Percentiles rank a stretch among this genome's conserved stretches.
phyloP scores from a whole-genome alignment of 352 stramenopile genomes.

The Ochromonadaceae sp. region DNA sequence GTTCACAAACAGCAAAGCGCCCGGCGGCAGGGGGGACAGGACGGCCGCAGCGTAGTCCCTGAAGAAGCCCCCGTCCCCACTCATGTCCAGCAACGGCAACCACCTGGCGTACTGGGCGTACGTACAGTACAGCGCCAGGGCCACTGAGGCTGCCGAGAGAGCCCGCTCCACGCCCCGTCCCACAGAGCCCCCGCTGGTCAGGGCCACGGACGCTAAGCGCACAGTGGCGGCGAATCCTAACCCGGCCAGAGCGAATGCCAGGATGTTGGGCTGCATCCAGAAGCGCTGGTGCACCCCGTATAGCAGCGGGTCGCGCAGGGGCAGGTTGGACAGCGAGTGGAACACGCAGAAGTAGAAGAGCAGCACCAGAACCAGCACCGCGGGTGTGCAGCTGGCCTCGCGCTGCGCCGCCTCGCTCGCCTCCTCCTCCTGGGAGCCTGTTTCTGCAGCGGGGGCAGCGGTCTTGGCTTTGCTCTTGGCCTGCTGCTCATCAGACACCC shows the following conservation, averaged over 20 bases:
- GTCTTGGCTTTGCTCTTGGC: too few relatives aligned
- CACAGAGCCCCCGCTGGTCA: not conserved
- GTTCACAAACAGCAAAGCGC: conserved; percentile 67
- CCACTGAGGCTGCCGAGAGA: too few relatives aligned
- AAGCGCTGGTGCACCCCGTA: conserved; percentile 69
- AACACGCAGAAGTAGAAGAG: conserved; percentile 82
- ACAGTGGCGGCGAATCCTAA: conserved; percentile 38
- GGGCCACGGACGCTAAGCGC: too few relatives aligned
- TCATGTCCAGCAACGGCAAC: too few relatives aligned
- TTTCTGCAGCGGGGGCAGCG: too few relatives aligned
- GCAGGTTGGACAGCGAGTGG: conserved; percentile 78
- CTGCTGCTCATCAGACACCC: too few relatives aligned
- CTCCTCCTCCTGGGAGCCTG: too few relatives aligned
- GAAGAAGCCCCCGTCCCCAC: too few relatives aligned
- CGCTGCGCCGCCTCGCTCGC: too few relatives aligned
- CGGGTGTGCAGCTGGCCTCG: not conserved
- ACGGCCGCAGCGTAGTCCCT: conserved; percentile 59
- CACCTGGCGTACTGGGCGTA: too few relatives aligned
- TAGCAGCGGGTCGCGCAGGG: conserved; percentile 66
- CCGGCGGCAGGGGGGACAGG: conserved; percentile 52
- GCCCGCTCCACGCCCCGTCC: conserved; percentile 29
- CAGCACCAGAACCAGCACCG: conserved; percentile 42
- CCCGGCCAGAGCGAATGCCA: conserved; percentile 65
- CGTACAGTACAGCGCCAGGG: too few relatives aligned
- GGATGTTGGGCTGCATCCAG: conserved; percentile 73